Evolutionary conservation across 192 early-diverging fungal genomes (phyloP).

Genomic region (Podila epigama): DNA sequence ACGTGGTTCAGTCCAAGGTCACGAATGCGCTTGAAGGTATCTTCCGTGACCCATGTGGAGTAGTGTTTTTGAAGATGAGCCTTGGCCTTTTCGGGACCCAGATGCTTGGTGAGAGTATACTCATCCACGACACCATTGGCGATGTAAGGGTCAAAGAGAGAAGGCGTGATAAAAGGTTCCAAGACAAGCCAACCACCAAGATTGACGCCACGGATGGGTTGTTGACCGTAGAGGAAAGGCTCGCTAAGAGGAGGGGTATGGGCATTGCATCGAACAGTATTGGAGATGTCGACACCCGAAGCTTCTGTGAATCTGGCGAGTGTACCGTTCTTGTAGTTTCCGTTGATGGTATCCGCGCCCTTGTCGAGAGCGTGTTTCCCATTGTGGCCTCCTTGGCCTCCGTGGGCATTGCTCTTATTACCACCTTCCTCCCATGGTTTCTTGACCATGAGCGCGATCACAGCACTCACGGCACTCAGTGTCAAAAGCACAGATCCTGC

Average conservation of each 20-base stretch:
- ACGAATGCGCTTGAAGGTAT: conserved; percentile 65
- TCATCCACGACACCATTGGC: conserved; percentile 62
- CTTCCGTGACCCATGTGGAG: conserved; percentile 65
- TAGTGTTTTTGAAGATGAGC: conserved; percentile 62
- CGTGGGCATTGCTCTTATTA: not conserved
- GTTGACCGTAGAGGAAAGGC: conserved; percentile 52
- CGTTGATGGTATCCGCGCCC: not conserved
- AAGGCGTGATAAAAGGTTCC: conserved; percentile 66
- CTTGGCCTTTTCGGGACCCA: conserved; percentile 66
- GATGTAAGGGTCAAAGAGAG: conserved; percentile 53
- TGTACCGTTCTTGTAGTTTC: not conserved
- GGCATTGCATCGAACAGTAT: conserved; percentile 22
- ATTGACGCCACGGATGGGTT: conserved; percentile 72
- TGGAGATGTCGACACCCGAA: conserved; percentile 19
- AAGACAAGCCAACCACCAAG: conserved; percentile 76
- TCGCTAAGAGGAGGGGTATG: conserved; percentile 51
- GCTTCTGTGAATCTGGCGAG: conserved; percentile 6
- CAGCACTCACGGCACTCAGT: not conserved
- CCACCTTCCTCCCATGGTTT: conserved; percentile 39
- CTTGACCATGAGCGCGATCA: conserved; percentile 10
- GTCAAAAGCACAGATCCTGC: conserved; percentile 24
- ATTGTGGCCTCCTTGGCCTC: not conserved
- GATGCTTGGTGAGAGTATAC: conserved; percentile 63
- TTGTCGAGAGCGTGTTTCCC: not conserved
- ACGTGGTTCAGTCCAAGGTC: conserved; percentile 70